Conservation (phyloP, 176 grass and related monocot genomes). For the Aegilops bicornis region DNA sequence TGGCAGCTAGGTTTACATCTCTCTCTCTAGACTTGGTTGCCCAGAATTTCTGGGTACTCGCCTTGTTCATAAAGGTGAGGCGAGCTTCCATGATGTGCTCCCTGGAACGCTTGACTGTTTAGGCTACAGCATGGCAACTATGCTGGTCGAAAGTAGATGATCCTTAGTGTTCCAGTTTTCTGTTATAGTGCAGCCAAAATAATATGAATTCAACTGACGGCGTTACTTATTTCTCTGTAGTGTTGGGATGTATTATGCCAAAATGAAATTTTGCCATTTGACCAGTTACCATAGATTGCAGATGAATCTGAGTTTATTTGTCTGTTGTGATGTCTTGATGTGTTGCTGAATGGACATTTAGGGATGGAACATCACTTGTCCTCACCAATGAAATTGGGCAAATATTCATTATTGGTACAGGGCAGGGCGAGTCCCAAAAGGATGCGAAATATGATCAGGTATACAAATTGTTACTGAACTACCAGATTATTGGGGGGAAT, state of each 20-base stretch:
- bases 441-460: constrained; percentile 99
- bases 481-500: constrained; percentile 12
- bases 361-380: constrained; percentile 95
- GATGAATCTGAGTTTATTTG: constrained; percentile 32
- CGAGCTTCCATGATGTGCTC: neutral
- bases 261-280: constrained; percentile 5
- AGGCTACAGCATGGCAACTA: neutral
- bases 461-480: constrained; percentile 4
- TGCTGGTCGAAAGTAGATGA: neutral
- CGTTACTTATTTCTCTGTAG: neutral
- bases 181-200: neutral
- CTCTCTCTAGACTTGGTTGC: neutral
- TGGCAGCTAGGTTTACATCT: too few relatives aligned
- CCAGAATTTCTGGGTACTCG: neutral
- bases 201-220: constrained; percentile 5
- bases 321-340: constrained; percentile 13
- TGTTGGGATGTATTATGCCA: constrained; percentile 2
- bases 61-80: neutral
- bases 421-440: constrained; percentile 97
- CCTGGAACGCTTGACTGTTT: neutral
- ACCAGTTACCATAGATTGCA: neutral
- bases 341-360: constrained; percentile 39
- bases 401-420: constrained; percentile 96
- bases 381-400: constrained; percentile 96
- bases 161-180: neutral